Percentiles rank a stretch among this genome's conserved stretches.
These are phyloP conservation scores for Wickerhamiella spandovensis DNA, from an alignment of 805 yeast genomes.

Conservation along the genomic window DNA sequence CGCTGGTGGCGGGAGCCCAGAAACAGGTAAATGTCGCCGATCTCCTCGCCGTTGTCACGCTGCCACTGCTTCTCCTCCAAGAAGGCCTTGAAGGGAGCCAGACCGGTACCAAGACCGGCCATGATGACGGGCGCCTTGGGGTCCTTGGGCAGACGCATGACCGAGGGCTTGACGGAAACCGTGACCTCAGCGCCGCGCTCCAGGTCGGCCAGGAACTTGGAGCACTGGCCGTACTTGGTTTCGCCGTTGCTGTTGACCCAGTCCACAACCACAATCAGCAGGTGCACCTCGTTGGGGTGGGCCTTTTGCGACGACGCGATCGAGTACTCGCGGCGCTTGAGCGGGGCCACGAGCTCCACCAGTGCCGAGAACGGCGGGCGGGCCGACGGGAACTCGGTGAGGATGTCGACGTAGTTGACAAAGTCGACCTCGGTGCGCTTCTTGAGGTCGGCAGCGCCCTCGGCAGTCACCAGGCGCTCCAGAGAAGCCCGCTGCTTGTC, in stretches of 20 bases:
- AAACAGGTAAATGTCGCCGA: slow-evolving; percentile 79
- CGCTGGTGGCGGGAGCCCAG: slow-evolving; percentile 91
- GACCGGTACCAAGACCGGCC: slow-evolving; percentile 96
- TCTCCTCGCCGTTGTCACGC: slow-evolving; percentile 70
- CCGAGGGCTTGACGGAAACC: slow-evolving; percentile 91
- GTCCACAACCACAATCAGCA: slow-evolving; percentile 88
- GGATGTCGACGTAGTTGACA: slow-evolving; percentile 66
- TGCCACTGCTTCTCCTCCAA: slow-evolving; percentile 94
- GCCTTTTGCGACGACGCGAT: slow-evolving; percentile 91
- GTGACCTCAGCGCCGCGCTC: slow-evolving; percentile 71
- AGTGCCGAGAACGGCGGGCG: slow-evolving; percentile 63
- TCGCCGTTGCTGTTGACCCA: slow-evolving; percentile 84
- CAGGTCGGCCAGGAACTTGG: slow-evolving; percentile 73
- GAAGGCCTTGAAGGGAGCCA: slow-evolving; percentile 97
- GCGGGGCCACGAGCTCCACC: slow-evolving; percentile 61
- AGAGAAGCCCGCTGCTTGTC: slow-evolving; percentile 51
- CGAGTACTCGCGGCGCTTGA: slow-evolving; percentile 94
- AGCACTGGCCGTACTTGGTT: slow-evolving; percentile 85
- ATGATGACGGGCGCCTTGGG: slow-evolving; percentile 83
- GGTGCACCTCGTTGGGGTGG: slow-evolving; percentile 83
- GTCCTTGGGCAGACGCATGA: slow-evolving; percentile 85
- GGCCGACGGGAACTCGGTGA: slow-evolving; percentile 67
- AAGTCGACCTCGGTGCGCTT: slow-evolving; percentile 73
- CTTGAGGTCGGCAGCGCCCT: slow-evolving; percentile 77
- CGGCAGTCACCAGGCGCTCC: slow-evolving; percentile 53